A percentile compares a stretch with the other conserved stretches of the same genome.
phyloP scores from a whole-genome alignment of 345 rosid species.

The Arabis hirsuta region DNA sequence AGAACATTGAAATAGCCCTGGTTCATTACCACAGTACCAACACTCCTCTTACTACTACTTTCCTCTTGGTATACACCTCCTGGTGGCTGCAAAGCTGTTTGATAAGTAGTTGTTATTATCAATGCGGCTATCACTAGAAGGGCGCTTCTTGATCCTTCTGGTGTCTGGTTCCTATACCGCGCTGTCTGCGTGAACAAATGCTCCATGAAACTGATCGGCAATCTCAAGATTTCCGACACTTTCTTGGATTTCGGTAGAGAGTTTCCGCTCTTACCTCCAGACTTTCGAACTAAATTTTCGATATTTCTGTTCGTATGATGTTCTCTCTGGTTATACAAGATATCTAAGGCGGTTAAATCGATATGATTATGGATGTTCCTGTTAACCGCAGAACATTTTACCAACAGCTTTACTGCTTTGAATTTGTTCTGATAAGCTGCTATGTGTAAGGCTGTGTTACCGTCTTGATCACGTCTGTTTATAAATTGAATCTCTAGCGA shows the following conservation, averaged over 20 bases:
- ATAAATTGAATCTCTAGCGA: conserved; percentile 21
- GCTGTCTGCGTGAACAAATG: conserved; percentile 21
- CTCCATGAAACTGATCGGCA: conserved; percentile 1
- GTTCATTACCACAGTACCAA: conserved; percentile 35
- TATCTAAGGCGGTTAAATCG: conserved; percentile 32
- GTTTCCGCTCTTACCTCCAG: conserved; percentile 5
- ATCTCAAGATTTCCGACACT: conserved; percentile 24
- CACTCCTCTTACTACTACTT: background rate
- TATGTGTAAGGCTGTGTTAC: conserved; percentile 44
- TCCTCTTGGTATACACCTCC: conserved; percentile 40
- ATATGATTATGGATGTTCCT: conserved; percentile 22
- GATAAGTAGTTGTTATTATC: conserved; percentile 46
- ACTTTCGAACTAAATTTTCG: background rate
- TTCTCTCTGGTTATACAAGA: conserved; percentile 23
- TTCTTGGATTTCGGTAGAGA: conserved; percentile 1
- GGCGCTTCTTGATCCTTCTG: conserved; percentile 32
- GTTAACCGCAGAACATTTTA: conserved; percentile 17
- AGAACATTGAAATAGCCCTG: conserved; percentile 24
- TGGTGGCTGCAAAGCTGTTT: conserved; percentile 43
- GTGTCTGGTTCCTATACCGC: conserved; percentile 13
- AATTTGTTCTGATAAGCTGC: conserved; percentile 40
- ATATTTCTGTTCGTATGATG: conserved; percentile 17
- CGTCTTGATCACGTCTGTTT: conserved; percentile 42
- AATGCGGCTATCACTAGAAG: conserved; percentile 44
- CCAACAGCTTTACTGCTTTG: conserved; percentile 32